phyloP scores from a whole-genome alignment of 129 eudicot genomes.

The Chrysanthemum seticuspe region DNA sequence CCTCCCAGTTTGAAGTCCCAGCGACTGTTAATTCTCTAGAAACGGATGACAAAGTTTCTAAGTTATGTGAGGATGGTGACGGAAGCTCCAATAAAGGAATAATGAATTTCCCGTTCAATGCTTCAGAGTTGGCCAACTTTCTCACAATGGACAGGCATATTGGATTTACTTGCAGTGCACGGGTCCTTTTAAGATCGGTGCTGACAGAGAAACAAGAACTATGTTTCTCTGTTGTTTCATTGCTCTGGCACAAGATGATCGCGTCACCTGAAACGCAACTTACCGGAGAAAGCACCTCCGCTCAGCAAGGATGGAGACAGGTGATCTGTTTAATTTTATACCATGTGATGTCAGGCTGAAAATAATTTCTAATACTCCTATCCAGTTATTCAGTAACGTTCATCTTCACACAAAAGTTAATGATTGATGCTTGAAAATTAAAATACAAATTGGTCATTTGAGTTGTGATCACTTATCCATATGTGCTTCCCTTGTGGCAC shows the following conservation, averaged over 20 bases:
- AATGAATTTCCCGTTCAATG: conserved; percentile 70
- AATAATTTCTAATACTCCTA: too few species aligned
- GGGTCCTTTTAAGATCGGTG: conserved; percentile 61
- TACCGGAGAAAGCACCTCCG: conserved; percentile 94
- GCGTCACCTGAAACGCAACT: conserved; percentile 92
- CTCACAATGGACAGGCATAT: conserved; percentile 88
- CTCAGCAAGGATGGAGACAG: conserved; percentile 99
- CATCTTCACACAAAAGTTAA: too few species aligned
- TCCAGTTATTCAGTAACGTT: too few species aligned
- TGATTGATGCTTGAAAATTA: too few species aligned
- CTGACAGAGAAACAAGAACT: conserved; percentile 82
- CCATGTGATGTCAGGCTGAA: too few species aligned
- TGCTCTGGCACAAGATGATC: conserved; percentile 95
- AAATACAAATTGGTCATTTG: too few species aligned
- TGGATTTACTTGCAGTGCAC: conserved; percentile 79
- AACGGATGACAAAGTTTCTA: conserved; percentile 38
- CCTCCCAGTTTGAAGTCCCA: conserved; percentile 29
- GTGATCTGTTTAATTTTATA: conserved; percentile 27
- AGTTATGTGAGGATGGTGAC: conserved; percentile 29
- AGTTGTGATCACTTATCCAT: too few species aligned
- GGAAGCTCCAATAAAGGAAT: conserved; percentile 44
- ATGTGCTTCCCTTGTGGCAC: too few species aligned
- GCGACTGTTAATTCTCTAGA: conserved; percentile 26
- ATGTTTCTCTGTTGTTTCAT: conserved; percentile 92
- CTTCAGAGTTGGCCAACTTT: conserved; percentile 92